A percentile compares a stretch with the other conserved stretches of the same genome.
Conservation (phyloP, 2,329 filamentous ascomycete species). For the Neofusicoccum ribis region DNA sequence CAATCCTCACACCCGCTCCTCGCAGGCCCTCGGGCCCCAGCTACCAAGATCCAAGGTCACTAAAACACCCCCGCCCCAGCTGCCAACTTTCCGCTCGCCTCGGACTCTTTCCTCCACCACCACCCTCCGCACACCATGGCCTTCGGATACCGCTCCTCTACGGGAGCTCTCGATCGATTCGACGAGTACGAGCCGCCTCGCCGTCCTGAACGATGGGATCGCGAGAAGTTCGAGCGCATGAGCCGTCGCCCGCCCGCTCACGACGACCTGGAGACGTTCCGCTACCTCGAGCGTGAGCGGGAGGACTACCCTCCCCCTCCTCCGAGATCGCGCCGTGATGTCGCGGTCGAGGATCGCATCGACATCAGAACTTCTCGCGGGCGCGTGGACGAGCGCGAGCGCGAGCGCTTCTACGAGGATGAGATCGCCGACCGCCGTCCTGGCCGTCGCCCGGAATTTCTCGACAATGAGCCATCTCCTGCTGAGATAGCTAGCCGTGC, state of each 20-base stretch:
- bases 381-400: conserved; percentile 46
- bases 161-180: conserved; percentile 44
- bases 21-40: conserved; percentile 4
- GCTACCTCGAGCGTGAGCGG: conserved; percentile 47
- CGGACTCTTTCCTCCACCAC: neutral
- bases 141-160: conserved; percentile 38
- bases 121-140: conserved; percentile 4
- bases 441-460: conserved; percentile 44
- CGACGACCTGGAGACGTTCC: conserved; percentile 39
- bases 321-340: conserved; percentile 41
- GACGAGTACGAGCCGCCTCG: conserved; percentile 44
- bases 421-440: conserved; percentile 46
- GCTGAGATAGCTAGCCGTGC: conserved; percentile 52
- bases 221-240: conserved; percentile 52
- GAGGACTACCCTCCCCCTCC: conserved; percentile 34
- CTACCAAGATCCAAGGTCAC: neutral
- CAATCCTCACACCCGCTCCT: neutral
- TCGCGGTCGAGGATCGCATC: conserved; percentile 44
- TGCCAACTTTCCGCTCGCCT: conserved; percentile 7
- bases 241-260: conserved; percentile 26
- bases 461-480: conserved; percentile 45
- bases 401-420: conserved; percentile 58
- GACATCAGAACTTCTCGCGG: conserved; percentile 40
- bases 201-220: conserved; percentile 48
- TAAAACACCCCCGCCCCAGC: neutral